Base-by-base conservation (phyloP, 1,284 basidiomycete species). In the Cutaneotrichosporon spelunceum region DNA sequence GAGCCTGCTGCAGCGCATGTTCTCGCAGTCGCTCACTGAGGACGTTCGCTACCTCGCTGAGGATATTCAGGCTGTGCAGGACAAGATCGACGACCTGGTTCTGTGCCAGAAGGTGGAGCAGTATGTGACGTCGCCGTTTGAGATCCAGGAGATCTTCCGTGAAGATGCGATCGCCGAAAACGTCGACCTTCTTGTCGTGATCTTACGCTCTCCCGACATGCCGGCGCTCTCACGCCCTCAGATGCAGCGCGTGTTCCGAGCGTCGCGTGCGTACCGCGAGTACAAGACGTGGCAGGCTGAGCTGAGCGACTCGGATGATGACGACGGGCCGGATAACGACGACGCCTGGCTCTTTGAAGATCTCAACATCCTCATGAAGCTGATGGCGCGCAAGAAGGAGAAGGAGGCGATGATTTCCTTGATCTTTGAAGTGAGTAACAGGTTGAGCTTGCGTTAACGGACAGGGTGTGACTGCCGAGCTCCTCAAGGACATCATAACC, bases 401-500 rank as follows among this genome's bases (percentile, higher is more conserved):
- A 88, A 93, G 70, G 92, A 99, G 74, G 90, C 95, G 77, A 74
- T 99, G 68, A 89, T 99, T 68, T 90, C 88, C 56, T 82, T 99
- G 53, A 90, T 99, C 56, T 98, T 97, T 69, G 95, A 99, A 85
- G 93, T 88, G 61, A 63, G 84, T 75, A 57, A 8, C 11, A 19
- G 11, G 14, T 2, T 10, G 19, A 21, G 21, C 13, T 27, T 14
- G 26, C 6, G 39, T 55, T 57, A 21, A 59, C 14, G 2, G 42
- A 9, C 65, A 95, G 92, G 93, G 94, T 14, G 89, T 88, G 45
- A 99, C 96, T 0, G 88, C 96, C 3, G 95, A 98, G 53, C 81
- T 99, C 44, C 82, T 99, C 70, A 98, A 95, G 79, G 96, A 99
- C 76, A 98, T 99, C 65, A 93, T 99, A 70, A 98, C 96, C 13